Evolutionary conservation across 1,284 basidiomycete genomes (phyloP).

Genomic region (Sanghuangporus weigelae): DNA sequence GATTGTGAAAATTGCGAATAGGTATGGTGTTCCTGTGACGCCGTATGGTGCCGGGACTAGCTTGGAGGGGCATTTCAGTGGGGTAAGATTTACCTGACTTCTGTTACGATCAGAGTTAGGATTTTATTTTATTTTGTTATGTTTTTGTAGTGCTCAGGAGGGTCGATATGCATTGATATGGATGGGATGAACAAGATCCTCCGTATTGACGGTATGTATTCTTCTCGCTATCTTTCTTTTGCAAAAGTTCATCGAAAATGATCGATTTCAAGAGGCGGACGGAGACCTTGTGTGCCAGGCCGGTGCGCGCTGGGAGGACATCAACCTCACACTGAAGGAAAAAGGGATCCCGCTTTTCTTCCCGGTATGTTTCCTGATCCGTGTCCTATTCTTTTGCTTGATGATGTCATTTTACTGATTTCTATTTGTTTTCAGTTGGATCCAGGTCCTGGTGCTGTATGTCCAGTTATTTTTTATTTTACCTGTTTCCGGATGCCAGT

Average conservation of each 20-base stretch:
- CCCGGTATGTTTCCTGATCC: conserved; percentile 40
- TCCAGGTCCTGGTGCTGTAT: conserved; percentile 47
- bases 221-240: conserved; percentile 15
- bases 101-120: not conserved
- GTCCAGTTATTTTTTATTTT: not conserved
- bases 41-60: conserved; percentile 60
- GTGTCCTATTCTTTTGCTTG: not conserved
- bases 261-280: conserved; percentile 39
- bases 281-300: conserved; percentile 77
- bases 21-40: conserved; percentile 48
- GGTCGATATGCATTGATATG: conserved; percentile 75
- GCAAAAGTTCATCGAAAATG: not conserved
- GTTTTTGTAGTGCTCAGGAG: conserved; percentile 40
- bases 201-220: conserved; percentile 35
- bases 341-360: conserved; percentile 67
- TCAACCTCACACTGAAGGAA: conserved; percentile 72
- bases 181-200: conserved; percentile 62
- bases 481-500: not conserved
- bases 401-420: not conserved
- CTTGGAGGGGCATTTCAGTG: conserved; percentile 54
- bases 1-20: conserved; percentile 51
- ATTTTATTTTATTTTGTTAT: not conserved
- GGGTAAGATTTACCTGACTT: conserved; percentile 32
- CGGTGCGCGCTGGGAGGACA: conserved; percentile 84
- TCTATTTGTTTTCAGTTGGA: conserved; percentile 34